Conservation (phyloP, 768 basidiomycete species). For the Lenzites betulinus region DNA sequence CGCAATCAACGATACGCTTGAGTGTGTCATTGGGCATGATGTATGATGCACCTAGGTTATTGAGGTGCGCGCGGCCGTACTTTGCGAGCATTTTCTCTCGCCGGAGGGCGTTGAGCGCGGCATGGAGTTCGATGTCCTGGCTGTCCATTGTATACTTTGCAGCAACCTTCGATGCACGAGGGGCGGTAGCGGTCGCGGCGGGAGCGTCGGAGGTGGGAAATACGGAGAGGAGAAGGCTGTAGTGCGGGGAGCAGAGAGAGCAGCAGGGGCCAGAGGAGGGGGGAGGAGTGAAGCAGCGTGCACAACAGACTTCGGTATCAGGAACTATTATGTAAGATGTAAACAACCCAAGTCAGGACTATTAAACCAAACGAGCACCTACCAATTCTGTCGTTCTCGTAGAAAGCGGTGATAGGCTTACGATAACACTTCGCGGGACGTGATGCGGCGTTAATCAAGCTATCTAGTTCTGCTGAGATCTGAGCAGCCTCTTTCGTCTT, state of each 20-base stretch:
- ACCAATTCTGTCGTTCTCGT: slow-evolving; percentile 26
- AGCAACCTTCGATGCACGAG: slow-evolving; percentile 14
- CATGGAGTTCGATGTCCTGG: slow-evolving; percentile 7
- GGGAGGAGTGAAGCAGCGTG: too few relatives aligned
- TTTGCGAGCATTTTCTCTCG: not conserved
- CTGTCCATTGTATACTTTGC: not conserved
- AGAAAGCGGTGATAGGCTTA: slow-evolving; percentile 25
- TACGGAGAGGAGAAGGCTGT: too few relatives aligned
- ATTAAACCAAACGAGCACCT: not conserved
- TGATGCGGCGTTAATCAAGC: too few relatives aligned
- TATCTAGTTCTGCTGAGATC: too few relatives aligned
- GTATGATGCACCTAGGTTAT: slow-evolving; percentile 20
- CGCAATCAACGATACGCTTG: slow-evolving; percentile 29
- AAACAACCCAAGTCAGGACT: not conserved
- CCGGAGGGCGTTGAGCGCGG: slow-evolving; percentile 22
- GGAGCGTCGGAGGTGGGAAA: too few relatives aligned
- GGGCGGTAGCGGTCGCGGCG: not conserved
- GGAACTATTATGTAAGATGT: slow-evolving; percentile 13
- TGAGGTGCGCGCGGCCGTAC: slow-evolving; percentile 8
- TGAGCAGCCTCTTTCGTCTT: too few relatives aligned
- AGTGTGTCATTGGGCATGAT: slow-evolving; percentile 26
- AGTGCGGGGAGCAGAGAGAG: too few relatives aligned
- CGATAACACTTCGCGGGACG: slow-evolving; percentile 30
- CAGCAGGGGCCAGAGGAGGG: too few relatives aligned
- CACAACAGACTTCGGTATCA: not conserved